These are phyloP conservation scores for Saccharomycopsis fibuligera DNA, from an alignment of 805 yeast species.

Conservation along the genomic window DNA sequence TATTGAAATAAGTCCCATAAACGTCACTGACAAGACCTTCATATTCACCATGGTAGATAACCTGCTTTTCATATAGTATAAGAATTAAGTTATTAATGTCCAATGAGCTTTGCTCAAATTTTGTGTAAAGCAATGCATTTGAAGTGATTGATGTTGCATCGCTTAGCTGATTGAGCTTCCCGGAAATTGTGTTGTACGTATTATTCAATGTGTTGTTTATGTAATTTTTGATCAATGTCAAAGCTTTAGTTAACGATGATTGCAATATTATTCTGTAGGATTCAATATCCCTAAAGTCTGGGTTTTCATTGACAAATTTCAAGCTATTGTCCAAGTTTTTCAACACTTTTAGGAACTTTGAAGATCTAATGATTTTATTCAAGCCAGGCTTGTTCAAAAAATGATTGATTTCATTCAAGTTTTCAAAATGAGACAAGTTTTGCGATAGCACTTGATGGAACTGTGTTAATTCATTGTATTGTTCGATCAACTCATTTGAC, in stretches of 20 bases:
- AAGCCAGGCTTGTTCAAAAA: slow-evolving; percentile 65
- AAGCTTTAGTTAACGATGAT: slow-evolving; percentile 77
- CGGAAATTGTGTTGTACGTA: slow-evolving; percentile 27
- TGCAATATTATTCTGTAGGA: slow-evolving; percentile 65
- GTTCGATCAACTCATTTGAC: slow-evolving; percentile 43
- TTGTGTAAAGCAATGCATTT: slow-evolving; percentile 61
- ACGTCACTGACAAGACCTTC: slow-evolving; percentile 64
- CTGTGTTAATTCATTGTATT: slow-evolving; percentile 36
- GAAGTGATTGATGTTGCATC: slow-evolving; percentile 37
- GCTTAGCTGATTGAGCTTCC: slow-evolving; percentile 24
- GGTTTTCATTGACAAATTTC: slow-evolving; percentile 46
- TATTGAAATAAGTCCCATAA: slow-evolving; percentile 52
- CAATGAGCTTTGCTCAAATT: slow-evolving; percentile 45
- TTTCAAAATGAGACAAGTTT: slow-evolving; percentile 57
- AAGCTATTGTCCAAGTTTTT: slow-evolving; percentile 60
- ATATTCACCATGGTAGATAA: slow-evolving; percentile 42
- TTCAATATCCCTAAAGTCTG: slow-evolving; percentile 64
- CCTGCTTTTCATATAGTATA: slow-evolving; percentile 24
- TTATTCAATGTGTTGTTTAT: slow-evolving; percentile 37
- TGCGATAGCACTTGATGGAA: slow-evolving; percentile 40
- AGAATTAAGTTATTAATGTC: slow-evolving; percentile 30
- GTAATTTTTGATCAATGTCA: slow-evolving; percentile 68
- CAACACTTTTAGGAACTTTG: slow-evolving; percentile 47
- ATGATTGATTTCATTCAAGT: slow-evolving; percentile 62
- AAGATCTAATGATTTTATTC: slow-evolving; percentile 50